These are phyloP conservation scores for Selaginella moellendorffii DNA, from an alignment of 75 land plant species.

Conservation along the genomic window DNA sequence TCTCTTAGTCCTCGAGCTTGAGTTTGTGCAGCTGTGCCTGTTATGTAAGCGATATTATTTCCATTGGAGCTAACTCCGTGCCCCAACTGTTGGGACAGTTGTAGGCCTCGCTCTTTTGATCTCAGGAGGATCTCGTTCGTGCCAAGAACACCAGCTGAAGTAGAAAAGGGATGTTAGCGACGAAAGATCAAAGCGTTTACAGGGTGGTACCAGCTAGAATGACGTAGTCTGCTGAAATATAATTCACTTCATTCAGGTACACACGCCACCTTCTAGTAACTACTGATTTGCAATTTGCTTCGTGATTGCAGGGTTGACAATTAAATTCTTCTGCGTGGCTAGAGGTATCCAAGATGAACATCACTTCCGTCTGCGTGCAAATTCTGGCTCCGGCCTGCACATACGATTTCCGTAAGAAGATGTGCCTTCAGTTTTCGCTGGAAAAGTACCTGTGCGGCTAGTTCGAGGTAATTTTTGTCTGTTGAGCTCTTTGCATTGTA, in stretches of 20 bases:
- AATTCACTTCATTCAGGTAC: conserved; percentile 29
- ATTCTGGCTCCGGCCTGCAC: background rate
- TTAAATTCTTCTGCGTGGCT: background rate
- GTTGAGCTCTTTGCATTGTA: conserved; percentile 42
- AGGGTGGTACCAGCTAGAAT: conserved; percentile 29
- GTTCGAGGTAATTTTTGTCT: conserved; percentile 31
- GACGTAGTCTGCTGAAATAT: conserved; percentile 28
- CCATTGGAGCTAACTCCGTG: conserved; percentile 40
- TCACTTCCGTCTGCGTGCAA: background rate
- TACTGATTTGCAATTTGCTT: background rate
- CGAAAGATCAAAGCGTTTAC: background rate
- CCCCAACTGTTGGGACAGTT: conserved; percentile 30
- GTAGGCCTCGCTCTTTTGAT: conserved; percentile 30
- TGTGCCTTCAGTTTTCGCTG: background rate
- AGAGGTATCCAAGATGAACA: background rate
- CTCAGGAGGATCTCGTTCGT: conserved; percentile 30
- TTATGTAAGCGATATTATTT: conserved; percentile 27
- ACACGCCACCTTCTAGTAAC: conserved; percentile 29
- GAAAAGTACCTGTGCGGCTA: conserved; percentile 28
- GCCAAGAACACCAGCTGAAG: conserved; percentile 40
- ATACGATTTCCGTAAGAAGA: background rate
- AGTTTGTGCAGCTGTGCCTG: conserved; percentile 26
- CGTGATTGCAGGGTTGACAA: background rate
- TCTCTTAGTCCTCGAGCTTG: conserved; percentile 22
- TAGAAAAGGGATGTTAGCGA: too few species aligned